Conservation (phyloP, 2,329 filamentous ascomycete genomes). For the Pseudocercospora fuligena region DNA sequence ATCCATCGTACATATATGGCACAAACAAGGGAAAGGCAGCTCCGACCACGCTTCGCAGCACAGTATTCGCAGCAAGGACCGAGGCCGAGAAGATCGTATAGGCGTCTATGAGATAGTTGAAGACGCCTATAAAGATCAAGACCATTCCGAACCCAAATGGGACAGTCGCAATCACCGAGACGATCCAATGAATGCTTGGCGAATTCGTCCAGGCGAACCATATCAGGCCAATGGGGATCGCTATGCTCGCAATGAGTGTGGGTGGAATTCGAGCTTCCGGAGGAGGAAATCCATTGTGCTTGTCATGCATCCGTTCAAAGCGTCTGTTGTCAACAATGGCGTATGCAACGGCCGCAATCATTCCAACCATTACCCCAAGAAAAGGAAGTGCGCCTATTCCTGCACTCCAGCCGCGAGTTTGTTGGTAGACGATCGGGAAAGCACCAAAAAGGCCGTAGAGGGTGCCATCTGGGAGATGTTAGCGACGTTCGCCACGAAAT, state of each 20-base stretch:
- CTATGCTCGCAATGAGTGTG: slow-evolving; percentile 64
- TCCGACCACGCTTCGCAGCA: slow-evolving; percentile 76
- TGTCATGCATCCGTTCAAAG: slow-evolving; percentile 53
- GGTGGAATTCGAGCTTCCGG: slow-evolving; percentile 68
- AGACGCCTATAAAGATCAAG: slow-evolving; percentile 62
- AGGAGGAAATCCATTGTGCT: slow-evolving; percentile 59
- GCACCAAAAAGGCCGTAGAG: slow-evolving; percentile 54
- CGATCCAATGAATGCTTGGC: slow-evolving; percentile 60
- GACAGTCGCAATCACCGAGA: slow-evolving; percentile 51
- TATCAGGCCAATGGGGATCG: slow-evolving; percentile 65
- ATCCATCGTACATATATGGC: slow-evolving; percentile 4
- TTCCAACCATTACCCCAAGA: slow-evolving; percentile 69
- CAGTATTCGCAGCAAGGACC: slow-evolving; percentile 76
- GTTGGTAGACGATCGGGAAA: slow-evolving; percentile 65
- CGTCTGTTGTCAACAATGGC: slow-evolving; percentile 55
- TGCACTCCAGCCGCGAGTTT: slow-evolving; percentile 61
- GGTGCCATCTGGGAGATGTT: slow-evolving; percentile 42
- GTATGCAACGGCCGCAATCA: slow-evolving; percentile 61
- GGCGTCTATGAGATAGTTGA: slow-evolving; percentile 58
- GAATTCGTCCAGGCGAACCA: slow-evolving; percentile 67
- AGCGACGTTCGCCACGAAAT: not conserved
- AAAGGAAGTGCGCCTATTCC: slow-evolving; percentile 68
- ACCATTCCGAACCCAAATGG: slow-evolving; percentile 64
- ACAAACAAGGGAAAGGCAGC: slow-evolving; percentile 78
- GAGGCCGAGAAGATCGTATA: slow-evolving; percentile 70